phyloP scores from a whole-genome alignment of 352 stramenopile species.

The Phytopythium vexans region DNA sequence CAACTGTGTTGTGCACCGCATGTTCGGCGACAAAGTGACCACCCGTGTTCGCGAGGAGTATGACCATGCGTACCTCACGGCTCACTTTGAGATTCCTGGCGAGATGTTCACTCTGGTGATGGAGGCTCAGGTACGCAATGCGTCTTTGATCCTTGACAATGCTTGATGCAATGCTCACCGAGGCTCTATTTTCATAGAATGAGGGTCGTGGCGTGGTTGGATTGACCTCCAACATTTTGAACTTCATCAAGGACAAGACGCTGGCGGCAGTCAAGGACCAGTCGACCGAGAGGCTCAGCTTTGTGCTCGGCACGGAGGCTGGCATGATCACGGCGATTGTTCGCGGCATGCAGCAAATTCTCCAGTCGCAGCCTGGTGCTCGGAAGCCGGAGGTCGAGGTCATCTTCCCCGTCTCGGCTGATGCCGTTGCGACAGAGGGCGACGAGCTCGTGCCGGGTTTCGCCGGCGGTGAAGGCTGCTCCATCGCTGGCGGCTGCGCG shows the following conservation, averaged over 20 bases:
- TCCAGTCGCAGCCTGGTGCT: conserved; percentile 35
- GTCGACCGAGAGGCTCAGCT: conserved; percentile 81
- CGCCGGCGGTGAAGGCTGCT: conserved; percentile 94
- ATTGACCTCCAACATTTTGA: conserved; percentile 97
- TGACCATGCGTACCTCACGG: conserved; percentile 92
- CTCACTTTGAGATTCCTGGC: conserved; percentile 97
- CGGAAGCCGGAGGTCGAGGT: conserved; percentile 92
- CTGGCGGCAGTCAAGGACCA: conserved; percentile 68
- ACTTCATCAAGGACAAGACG: conserved; percentile 97
- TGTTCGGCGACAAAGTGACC: conserved; percentile 96
- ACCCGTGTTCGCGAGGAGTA: conserved; percentile 91
- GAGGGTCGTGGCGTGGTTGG: conserved; percentile 91
- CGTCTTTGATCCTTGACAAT: neutral
- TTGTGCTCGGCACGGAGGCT: conserved; percentile 96
- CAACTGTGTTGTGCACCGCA: conserved; percentile 98
- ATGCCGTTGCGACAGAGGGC: conserved; percentile 85
- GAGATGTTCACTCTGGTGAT: conserved; percentile 99
- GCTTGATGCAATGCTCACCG: neutral
- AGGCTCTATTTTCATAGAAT: conserved; percentile 36
- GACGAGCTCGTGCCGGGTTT: conserved; percentile 88
- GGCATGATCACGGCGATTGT: conserved; percentile 99
- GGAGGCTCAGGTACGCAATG: conserved; percentile 57
- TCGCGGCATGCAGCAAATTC: conserved; percentile 85
- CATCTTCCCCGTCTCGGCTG: conserved; percentile 95
- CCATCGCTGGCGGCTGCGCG: conserved; percentile 94